Percentiles rank a stretch among this genome's conserved stretches.
phyloP scores from a whole-genome alignment of 108 stramenopile genomes.

The Skeletonema marinoi region DNA sequence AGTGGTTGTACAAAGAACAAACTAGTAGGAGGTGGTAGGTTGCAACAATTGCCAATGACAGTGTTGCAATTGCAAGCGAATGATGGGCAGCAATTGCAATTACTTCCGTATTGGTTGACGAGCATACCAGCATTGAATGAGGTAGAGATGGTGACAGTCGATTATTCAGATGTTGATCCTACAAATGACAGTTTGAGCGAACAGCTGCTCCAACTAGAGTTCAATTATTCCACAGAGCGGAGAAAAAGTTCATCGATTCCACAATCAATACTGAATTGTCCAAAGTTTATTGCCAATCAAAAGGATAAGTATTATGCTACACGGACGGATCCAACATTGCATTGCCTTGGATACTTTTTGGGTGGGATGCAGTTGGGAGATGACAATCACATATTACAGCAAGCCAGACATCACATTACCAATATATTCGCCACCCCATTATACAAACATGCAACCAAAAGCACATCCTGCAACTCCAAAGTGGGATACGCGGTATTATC shows the following conservation, averaged over 20 bases:
- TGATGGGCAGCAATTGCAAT: constrained; percentile 2
- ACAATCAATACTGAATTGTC: not conserved
- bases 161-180: constrained; percentile 14
- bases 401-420: constrained; percentile 16
- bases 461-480: constrained; percentile 20
- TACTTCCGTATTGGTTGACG: constrained; percentile 44
- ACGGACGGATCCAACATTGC: constrained; percentile 6
- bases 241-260: not conserved
- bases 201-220: not conserved
- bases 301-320: not conserved
- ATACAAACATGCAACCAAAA: not conserved
- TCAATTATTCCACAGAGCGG: not conserved
- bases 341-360: constrained; percentile 24
- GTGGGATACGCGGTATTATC: constrained; percentile 40
- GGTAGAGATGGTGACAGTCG: constrained; percentile 17
- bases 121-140: constrained; percentile 14
- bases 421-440: not conserved
- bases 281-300: constrained; percentile 7
- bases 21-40: not conserved
- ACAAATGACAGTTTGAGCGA: not conserved
- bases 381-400: not conserved
- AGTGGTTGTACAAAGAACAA: constrained; percentile 6
- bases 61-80: constrained; percentile 30
- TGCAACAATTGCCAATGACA: constrained; percentile 13
- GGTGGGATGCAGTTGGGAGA: constrained; percentile 39